Conservation (phyloP, 495 filamentous ascomycete genomes). For the Aspergillus nanangensis region DNA sequence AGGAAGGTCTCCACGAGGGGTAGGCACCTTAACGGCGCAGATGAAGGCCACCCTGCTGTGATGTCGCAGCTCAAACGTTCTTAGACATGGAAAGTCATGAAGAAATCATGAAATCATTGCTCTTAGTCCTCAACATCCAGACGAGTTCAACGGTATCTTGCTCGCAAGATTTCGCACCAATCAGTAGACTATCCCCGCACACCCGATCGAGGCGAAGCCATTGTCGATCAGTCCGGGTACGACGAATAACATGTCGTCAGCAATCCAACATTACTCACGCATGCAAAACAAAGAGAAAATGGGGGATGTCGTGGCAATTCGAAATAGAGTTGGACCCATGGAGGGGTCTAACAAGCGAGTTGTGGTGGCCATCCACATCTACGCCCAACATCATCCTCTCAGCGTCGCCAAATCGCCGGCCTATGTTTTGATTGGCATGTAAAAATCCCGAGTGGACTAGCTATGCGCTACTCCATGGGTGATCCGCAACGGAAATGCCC, state of each 20-base stretch:
- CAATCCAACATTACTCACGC: neutral
- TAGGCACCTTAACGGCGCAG: too few relatives aligned
- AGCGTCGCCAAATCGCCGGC: neutral
- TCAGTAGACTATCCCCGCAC: slow-evolving; percentile 20
- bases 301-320: slow-evolving; percentile 9
- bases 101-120: slow-evolving; percentile 11
- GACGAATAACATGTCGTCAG: slow-evolving; percentile 2
- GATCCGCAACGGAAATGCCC: slow-evolving; percentile 40
- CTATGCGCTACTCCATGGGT: slow-evolving; percentile 20
- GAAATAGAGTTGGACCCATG: slow-evolving; percentile 7
- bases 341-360: slow-evolving; percentile 1
- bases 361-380: slow-evolving; percentile 14
- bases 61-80: neutral
- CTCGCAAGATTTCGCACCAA: slow-evolving; percentile 34
- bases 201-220: slow-evolving; percentile 22
- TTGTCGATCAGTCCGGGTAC: slow-evolving; percentile 23
- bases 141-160: slow-evolving; percentile 13
- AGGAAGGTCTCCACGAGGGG: too few relatives aligned
- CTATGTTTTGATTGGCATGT: slow-evolving; percentile 23
- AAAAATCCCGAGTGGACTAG: slow-evolving; percentile 26
- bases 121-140: slow-evolving; percentile 6
- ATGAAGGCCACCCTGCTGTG: neutral
- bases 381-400: slow-evolving; percentile 23
- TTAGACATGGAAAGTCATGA: neutral
- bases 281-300: neutral